A percentile compares a stretch with the other conserved stretches of the same genome.
These are phyloP conservation scores for Rubia occidens DNA, from an alignment of 305 asterid genomes.

Conservation along the genomic window DNA sequence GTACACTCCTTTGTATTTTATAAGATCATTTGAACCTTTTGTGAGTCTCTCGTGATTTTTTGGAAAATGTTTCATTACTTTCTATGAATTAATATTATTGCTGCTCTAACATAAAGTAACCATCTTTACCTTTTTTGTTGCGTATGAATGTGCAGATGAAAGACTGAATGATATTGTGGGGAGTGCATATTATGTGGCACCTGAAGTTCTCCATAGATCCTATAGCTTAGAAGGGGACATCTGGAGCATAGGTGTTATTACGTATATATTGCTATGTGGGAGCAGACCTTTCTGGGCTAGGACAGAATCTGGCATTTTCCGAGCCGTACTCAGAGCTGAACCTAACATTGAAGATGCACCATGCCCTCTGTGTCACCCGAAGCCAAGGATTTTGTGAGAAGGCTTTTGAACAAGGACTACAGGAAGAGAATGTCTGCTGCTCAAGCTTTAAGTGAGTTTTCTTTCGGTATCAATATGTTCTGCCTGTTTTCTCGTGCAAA, in stretches of 20 bases:
- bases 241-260: conserved; percentile 91
- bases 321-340: conserved; percentile 85
- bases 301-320: conserved; percentile 90
- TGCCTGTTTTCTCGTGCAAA: background rate
- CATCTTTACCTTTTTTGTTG: background rate
- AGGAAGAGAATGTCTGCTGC: conserved; percentile 95
- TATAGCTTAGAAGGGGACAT: conserved; percentile 89
- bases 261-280: conserved; percentile 82
- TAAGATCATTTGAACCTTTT: background rate
- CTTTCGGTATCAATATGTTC: background rate
- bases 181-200: conserved; percentile 92
- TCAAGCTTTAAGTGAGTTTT: conserved; percentile 83
- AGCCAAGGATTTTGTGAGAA: conserved; percentile 78
- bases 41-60: background rate
- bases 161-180: conserved; percentile 94
- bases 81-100: background rate
- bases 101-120: background rate
- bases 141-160: conserved; percentile 47
- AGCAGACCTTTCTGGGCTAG: conserved; percentile 98
- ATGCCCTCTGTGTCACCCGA: conserved; percentile 73
- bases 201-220: conserved; percentile 90
- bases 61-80: background rate
- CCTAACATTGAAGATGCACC: conserved; percentile 85
- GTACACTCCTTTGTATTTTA: background rate
- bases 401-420: conserved; percentile 85